A percentile compares a stretch with the other conserved stretches of the same genome.
Conservation (phyloP, 495 filamentous ascomycete genomes). For the Diplogelasinospora grovesii region DNA sequence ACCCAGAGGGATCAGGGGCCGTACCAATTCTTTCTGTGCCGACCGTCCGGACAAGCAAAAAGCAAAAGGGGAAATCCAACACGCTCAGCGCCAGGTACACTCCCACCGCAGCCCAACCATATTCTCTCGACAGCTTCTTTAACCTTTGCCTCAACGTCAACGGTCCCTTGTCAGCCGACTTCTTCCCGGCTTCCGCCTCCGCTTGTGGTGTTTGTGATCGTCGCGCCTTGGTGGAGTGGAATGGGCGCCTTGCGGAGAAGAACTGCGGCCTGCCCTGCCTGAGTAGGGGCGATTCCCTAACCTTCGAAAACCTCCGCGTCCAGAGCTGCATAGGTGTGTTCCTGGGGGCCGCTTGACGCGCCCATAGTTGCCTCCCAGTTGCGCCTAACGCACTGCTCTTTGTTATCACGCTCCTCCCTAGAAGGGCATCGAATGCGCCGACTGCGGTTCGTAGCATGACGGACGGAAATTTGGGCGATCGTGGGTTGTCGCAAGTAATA, state of each 20-base stretch:
- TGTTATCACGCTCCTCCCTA: conserved; percentile 4
- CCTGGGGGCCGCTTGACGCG: conserved; percentile 7
- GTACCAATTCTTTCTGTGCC: conserved; percentile 78
- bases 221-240: conserved; percentile 20
- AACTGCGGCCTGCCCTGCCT: conserved; percentile 5
- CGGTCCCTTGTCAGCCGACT: conserved; percentile 27
- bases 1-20: conserved; percentile 5
- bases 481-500: no score
- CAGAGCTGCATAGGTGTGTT: conserved; percentile 10
- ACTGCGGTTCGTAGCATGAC: conserved; percentile 18
- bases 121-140: conserved; percentile 81
- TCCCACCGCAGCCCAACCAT: conserved; percentile 89
- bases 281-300: conserved; percentile 1
- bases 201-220: conserved; percentile 4
- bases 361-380: conserved; percentile 1
- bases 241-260: conserved; percentile 14
- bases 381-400: conserved; percentile 1
- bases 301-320: conserved; percentile 3
- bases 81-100: conserved; percentile 79
- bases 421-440: conserved; percentile 14
- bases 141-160: conserved; percentile 61
- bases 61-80: conserved; percentile 93
- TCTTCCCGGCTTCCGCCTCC: no score
- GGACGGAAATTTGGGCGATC: no score
- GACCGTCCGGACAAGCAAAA: conserved; percentile 71